Evolutionary conservation across 169 alveolate genomes (phyloP), one percentile per base, ranked within the genome.

Genomic region (Cryptosporidium felis): DNA sequence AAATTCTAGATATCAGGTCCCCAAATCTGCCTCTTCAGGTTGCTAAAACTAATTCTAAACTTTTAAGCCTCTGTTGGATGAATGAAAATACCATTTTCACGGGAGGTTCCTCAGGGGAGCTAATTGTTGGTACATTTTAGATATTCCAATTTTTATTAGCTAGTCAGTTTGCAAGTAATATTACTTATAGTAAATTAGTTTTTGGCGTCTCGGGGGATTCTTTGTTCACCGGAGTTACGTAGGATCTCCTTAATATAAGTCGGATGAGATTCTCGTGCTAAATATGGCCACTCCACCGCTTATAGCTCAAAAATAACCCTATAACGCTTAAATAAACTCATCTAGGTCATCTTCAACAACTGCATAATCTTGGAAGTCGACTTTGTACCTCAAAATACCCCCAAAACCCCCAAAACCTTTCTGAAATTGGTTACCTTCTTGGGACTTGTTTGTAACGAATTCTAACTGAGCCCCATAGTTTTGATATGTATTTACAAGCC

Each of bases 351-450:
- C 91, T 8, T 89, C 91, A 34, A 74, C 60, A 34, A 62, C 62
- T 16, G 88, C 92, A 42, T 91, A 92, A 59, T 93, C 90, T 60
- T 94, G 95, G 66, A 94, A 80, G 62, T 96, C 98, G 42, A 96
- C 80, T 80, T 96, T 94, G 91, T 97, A 98, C 66, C 99, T 92
- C 60, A 98, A 94, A 91, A 98, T 94, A 23, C 99, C 99, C 18
- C 99, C 99, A 53, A 98, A 94, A 28, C 99, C 99, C 14, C 99
- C 98, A 90, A 98, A 98, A 41, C 99, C 99, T 82, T 95, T 96
- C 65, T 95, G 98, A 80, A 97, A 98, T 91, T 97, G 98, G 47
- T 96, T 95, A 14, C 99, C 99, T 92, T 98, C 99, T 82, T 96
- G 98, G 30, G 97, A 95, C 90, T 95, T 95, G 88, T 96, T 97